A percentile compares a stretch with the other conserved stretches of the same genome.
Conservation (phyloP, 2,329 filamentous ascomycete genomes). For the Elsinoe ampelina region DNA sequence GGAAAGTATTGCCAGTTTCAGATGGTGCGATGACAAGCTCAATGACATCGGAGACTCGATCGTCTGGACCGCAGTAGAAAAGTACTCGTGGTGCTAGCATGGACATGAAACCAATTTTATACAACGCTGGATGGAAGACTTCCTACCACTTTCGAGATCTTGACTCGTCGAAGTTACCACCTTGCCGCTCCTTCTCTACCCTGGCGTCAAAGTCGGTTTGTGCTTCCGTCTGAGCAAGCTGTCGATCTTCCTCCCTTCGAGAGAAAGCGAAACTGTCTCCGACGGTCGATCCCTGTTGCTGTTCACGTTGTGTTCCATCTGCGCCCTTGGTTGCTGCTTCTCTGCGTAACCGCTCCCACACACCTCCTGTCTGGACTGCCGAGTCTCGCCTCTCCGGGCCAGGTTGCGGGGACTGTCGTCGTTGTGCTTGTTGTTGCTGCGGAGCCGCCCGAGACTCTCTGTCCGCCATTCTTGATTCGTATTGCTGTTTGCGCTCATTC, state of each 20-base stretch:
- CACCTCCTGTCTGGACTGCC: conserved; percentile 24
- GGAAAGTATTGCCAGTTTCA: conserved; percentile 61
- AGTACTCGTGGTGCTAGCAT: conserved; percentile 63
- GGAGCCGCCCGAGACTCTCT: not conserved
- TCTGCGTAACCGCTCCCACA: conserved; percentile 37
- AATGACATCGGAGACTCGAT: conserved; percentile 39
- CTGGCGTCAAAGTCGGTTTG: conserved; percentile 43
- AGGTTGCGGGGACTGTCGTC: not conserved
- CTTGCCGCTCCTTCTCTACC: conserved; percentile 41
- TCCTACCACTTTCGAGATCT: conserved; percentile 8
- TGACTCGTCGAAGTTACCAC: conserved; percentile 32
- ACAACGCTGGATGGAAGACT: not conserved
- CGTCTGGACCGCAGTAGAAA: conserved; percentile 68
- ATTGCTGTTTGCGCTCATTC: conserved; percentile 16
- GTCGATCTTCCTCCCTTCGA: conserved; percentile 34
- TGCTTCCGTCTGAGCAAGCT: conserved; percentile 35
- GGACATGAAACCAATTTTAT: not conserved
- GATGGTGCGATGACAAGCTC: conserved; percentile 55
- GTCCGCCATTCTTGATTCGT: conserved; percentile 11
- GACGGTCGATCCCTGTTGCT: conserved; percentile 25
- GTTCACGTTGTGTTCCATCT: conserved; percentile 20
- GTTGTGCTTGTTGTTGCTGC: conserved; percentile 16
- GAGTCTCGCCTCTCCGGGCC: not conserved
- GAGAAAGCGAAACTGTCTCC: conserved; percentile 40
- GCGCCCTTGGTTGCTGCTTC: not conserved